phyloP scores from a whole-genome alignment of 192 early-diverging fungal species.

The Umbelopsis sp. region DNA sequence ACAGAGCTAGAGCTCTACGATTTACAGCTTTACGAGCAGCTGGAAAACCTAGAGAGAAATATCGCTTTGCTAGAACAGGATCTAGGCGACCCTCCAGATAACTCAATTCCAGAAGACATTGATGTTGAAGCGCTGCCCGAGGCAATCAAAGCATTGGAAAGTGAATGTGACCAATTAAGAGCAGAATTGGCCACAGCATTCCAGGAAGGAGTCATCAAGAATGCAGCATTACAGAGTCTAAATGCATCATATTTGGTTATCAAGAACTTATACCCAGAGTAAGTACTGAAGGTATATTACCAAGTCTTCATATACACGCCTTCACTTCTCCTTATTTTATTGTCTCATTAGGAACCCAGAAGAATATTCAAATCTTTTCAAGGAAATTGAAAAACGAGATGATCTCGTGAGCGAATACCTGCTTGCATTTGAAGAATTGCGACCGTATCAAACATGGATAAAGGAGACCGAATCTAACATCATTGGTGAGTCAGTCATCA shows the following conservation, averaged over 20 bases:
- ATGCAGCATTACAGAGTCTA: background rate
- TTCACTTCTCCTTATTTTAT: background rate
- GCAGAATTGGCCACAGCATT: background rate
- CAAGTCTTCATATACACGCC: too few species aligned
- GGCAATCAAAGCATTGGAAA: background rate
- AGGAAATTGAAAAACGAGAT: slow-evolving; percentile 23
- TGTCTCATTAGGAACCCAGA: background rate
- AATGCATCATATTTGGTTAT: background rate
- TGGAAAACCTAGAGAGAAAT: background rate
- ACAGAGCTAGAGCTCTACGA: slow-evolving; percentile 11
- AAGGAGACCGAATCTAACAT: slow-evolving; percentile 4
- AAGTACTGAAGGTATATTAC: background rate
- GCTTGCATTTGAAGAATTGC: slow-evolving; percentile 9
- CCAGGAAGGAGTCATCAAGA: background rate
- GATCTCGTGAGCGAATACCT: slow-evolving; percentile 20
- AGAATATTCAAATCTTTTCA: background rate
- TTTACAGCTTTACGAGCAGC: slow-evolving; percentile 1
- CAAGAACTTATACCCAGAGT: slow-evolving; percentile 11
- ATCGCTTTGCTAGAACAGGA: background rate
- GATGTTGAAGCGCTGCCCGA: background rate
- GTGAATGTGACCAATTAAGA: background rate
- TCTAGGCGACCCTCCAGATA: background rate
- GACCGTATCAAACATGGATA: background rate
- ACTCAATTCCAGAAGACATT: background rate
- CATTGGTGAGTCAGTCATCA: background rate